A percentile compares a stretch with the other conserved stretches of the same genome.
Evolutionary conservation across 768 basidiomycete species (phyloP).

Genomic region (Tephrocybe sp.): DNA sequence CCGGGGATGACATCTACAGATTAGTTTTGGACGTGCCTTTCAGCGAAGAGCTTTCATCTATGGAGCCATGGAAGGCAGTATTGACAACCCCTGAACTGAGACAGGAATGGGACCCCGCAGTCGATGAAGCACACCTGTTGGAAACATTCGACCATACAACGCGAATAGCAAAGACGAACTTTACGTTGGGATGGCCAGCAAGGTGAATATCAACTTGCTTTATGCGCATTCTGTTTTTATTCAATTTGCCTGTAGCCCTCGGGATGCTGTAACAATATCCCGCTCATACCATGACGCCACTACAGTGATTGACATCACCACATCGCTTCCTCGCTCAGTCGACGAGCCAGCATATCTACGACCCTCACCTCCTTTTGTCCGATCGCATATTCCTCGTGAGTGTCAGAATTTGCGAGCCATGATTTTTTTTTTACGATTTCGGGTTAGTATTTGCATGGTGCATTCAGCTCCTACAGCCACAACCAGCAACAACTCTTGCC

Average conservation of each 20-base stretch:
- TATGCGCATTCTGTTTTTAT: conserved; percentile 8
- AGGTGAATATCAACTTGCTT: conserved; percentile 46
- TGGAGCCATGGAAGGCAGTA: conserved; percentile 81
- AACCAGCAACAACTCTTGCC: conserved; percentile 25
- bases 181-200: conserved; percentile 94
- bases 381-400: conserved; percentile 76
- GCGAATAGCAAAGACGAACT: conserved; percentile 86
- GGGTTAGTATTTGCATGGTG: conserved; percentile 85
- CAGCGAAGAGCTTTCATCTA: conserved; percentile 55
- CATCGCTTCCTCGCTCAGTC: conserved; percentile 86
- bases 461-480: conserved; percentile 63
- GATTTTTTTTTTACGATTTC: conserved; percentile 15
- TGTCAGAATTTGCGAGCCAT: conserved; percentile 6
- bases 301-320: conserved; percentile 87
- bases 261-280: conserved; percentile 93
- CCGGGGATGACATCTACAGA: conserved; percentile 76
- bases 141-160: conserved; percentile 87
- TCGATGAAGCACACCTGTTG: conserved; percentile 76
- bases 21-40: conserved; percentile 76
- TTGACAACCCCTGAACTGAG: conserved; percentile 84
- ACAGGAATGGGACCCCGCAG: conserved; percentile 92
- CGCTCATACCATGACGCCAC: conserved; percentile 77
- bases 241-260: conserved; percentile 60
- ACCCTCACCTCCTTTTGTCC: conserved; percentile 88
- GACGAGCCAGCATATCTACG: conserved; percentile 91